Percentiles rank a stretch among this genome's conserved stretches.
These are phyloP conservation scores for Pinus albicaulis DNA, from an alignment of 75 land plant genomes.

Conservation along the genomic window DNA sequence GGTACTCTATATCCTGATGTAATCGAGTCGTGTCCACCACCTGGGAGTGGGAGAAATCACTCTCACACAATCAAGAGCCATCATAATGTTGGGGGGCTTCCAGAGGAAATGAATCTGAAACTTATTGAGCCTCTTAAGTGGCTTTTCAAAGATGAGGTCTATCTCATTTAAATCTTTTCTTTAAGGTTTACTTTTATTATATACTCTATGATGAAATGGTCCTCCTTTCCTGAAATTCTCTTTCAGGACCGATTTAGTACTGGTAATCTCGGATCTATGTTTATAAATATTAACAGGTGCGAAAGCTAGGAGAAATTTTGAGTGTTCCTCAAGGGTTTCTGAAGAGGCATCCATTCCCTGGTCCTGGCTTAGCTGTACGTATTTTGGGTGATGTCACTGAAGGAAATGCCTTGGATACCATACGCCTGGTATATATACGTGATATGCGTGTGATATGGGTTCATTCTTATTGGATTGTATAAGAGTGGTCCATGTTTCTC, in stretches of 20 bases:
- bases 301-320: conserved; percentile 73
- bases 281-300: conserved; percentile 41
- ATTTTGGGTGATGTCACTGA: conserved; percentile 89
- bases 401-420: conserved; percentile 74
- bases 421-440: conserved; percentile 58
- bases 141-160: conserved; percentile 94
- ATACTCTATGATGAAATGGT: not conserved
- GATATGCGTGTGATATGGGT: not conserved
- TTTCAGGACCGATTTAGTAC: not conserved
- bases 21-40: conserved; percentile 98
- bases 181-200: conserved; percentile 2
- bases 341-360: conserved; percentile 96
- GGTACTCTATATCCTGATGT: conserved; percentile 98
- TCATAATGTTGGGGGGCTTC: conserved; percentile 98
- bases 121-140: conserved; percentile 94
- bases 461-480: not conserved
- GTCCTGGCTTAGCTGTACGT: conserved; percentile 93
- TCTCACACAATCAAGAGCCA: conserved; percentile 99
- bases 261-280: not conserved
- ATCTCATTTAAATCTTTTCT: not conserved
- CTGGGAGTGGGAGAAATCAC: conserved; percentile 92
- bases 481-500: not conserved
- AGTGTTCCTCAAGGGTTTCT: conserved; percentile 74
- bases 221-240: not conserved
- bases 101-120: conserved; percentile 85